Percentiles rank a stretch among this genome's conserved stretches.
These are phyloP conservation scores for Phylloporus sp. DNA, from an alignment of 768 basidiomycete species.

Conservation along the genomic window DNA sequence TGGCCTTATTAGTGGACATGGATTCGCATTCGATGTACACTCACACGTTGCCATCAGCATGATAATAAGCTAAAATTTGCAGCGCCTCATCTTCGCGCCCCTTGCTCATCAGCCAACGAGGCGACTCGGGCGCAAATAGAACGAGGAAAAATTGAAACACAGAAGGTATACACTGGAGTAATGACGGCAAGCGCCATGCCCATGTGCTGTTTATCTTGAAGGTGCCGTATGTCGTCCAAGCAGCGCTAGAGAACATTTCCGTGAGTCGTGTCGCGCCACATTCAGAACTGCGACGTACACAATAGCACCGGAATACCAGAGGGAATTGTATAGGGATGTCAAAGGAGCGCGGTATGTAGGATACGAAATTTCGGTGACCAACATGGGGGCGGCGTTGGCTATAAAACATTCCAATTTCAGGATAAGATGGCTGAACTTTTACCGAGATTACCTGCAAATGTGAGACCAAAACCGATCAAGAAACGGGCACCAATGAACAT, in stretches of 20 bases:
- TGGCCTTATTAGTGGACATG: not conserved
- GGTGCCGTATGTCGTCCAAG: slow-evolving; percentile 84
- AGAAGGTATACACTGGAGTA: slow-evolving; percentile 67
- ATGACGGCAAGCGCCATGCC: slow-evolving; percentile 81
- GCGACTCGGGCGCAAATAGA: slow-evolving; percentile 75
- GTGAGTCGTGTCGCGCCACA: not conserved
- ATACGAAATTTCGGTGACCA: slow-evolving; percentile 84
- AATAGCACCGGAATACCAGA: slow-evolving; percentile 84
- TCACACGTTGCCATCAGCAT: slow-evolving; percentile 67
- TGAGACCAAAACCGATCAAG: slow-evolving; percentile 72
- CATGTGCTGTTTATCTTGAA: slow-evolving; percentile 63
- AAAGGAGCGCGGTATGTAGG: slow-evolving; percentile 76
- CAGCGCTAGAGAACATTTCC: slow-evolving; percentile 41
- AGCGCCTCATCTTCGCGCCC: slow-evolving; percentile 68
- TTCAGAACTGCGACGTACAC: too few species aligned
- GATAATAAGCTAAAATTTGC: slow-evolving; percentile 72
- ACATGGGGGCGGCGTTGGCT: slow-evolving; percentile 73
- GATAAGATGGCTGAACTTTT: not conserved
- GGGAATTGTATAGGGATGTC: slow-evolving; percentile 75
- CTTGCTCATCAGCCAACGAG: slow-evolving; percentile 76
- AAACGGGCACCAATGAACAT: slow-evolving; percentile 83
- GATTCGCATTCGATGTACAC: slow-evolving; percentile 9
- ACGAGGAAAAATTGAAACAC: slow-evolving; percentile 60
- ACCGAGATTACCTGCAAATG: slow-evolving; percentile 50
- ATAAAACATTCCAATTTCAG: slow-evolving; percentile 5